Conservation (phyloP, 306 rosid genomes). For the Geum urbanum region DNA sequence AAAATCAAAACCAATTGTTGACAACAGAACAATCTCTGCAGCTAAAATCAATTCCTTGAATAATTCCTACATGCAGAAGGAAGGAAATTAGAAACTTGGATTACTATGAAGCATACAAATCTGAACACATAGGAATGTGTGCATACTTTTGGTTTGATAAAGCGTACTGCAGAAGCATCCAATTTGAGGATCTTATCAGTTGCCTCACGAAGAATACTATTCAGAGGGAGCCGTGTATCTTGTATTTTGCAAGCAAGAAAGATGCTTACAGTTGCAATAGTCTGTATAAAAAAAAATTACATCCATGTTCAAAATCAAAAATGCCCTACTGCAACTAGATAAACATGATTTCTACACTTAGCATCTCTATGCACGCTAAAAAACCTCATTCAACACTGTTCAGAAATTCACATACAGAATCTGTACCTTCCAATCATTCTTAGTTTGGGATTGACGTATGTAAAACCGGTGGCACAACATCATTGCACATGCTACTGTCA, state of each 20-base stretch:
- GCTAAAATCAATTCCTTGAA: slow-evolving; percentile 34
- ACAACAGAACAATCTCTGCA: slow-evolving; percentile 41
- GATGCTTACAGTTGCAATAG: slow-evolving; percentile 38
- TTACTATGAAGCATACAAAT: neutral
- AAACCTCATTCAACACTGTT: neutral
- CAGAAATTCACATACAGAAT: neutral
- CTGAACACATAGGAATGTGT: neutral
- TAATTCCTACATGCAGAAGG: slow-evolving; percentile 33
- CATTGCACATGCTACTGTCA: slow-evolving; percentile 49
- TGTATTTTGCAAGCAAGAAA: slow-evolving; percentile 48
- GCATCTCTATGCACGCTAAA: neutral
- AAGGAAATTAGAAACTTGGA: slow-evolving; percentile 6
- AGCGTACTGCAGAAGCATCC: slow-evolving; percentile 41
- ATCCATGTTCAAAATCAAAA: neutral
- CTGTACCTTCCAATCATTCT: slow-evolving; percentile 53
- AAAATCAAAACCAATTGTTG: slow-evolving; percentile 45
- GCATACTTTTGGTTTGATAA: slow-evolving; percentile 37
- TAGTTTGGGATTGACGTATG: slow-evolving; percentile 46
- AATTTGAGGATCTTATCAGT: slow-evolving; percentile 33
- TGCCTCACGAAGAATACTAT: slow-evolving; percentile 37
- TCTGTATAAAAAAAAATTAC: slow-evolving; percentile 28
- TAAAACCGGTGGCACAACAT: slow-evolving; percentile 53
- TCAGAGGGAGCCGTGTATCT: slow-evolving; percentile 40
- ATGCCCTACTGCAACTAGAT: neutral
- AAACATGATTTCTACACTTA: neutral